Conservation (phyloP, 225 moss, liverwort and hornwort species). For the Lunularia cruciata region DNA sequence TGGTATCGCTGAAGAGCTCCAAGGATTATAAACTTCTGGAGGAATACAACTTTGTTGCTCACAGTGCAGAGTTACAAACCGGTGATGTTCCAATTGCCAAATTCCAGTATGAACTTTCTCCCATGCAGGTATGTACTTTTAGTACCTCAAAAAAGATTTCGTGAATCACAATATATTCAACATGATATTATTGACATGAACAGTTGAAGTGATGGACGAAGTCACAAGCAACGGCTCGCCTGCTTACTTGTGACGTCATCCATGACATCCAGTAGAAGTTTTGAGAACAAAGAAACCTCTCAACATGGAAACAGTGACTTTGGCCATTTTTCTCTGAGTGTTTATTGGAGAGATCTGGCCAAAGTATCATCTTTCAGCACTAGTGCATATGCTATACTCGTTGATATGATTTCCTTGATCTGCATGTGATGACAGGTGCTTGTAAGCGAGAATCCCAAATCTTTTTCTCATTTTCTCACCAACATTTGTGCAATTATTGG, state of each 20-base stretch:
- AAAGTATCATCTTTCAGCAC: no score
- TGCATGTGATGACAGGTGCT: conserved; percentile 48
- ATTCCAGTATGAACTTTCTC: conserved; percentile 71
- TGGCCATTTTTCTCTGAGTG: no score
- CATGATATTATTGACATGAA: no score
- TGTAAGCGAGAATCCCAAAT: conserved; percentile 64
- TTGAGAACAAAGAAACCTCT: background rate
- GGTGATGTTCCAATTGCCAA: conserved; percentile 67
- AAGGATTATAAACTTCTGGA: conserved; percentile 55
- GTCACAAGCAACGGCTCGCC: no score
- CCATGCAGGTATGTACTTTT: conserved; percentile 74
- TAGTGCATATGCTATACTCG: no score
- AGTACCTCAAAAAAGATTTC: no score
- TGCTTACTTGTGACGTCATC: no score
- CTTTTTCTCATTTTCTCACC: conserved; percentile 74
- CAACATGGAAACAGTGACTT: background rate
- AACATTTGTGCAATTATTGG: conserved; percentile 80
- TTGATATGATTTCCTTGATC: no score
- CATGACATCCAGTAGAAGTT: background rate
- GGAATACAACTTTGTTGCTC: conserved; percentile 76
- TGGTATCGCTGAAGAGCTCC: conserved; percentile 58
- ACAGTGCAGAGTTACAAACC: conserved; percentile 71
- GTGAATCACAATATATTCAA: no score
- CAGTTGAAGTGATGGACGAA: no score
- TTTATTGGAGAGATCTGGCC: no score